Evolutionary conservation across 345 rosid genomes (phyloP), one percentile per base, ranked within the genome.

Genomic region (Corchorus olitorius): DNA sequence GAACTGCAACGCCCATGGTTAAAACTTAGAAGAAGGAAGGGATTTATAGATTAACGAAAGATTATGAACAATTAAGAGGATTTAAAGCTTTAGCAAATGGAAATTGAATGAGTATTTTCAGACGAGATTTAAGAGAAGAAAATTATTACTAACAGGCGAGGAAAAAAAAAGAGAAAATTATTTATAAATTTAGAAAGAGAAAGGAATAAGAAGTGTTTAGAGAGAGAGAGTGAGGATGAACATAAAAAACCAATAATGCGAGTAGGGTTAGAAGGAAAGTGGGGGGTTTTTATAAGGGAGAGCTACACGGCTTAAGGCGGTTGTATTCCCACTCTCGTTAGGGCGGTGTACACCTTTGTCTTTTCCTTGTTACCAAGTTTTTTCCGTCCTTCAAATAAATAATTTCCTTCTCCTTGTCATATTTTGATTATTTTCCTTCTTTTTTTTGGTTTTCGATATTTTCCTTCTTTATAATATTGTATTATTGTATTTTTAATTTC

Each of bases 1-100:
- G 82, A 79, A 93, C 86, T 1, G 90, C 98, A 2, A 86, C 91
- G 8, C 87, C 92, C 98, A 94, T 94, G 53, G 76, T 70, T 50
- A 10, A 0, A n/a, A n/a, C n/a, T n/a, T n/a, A 33, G 37, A 46
- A 17, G 5, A 5, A 62, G 19, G 22, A 14, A 4, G 22, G 15
- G 4, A 19, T 19, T 46, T 65, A 65, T 49, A 65, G 20, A 2
- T 20, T 20, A 46, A 41, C 3, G n/a, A n/a, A 0, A 9, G 0
- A 22, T 20, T 9, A 63, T 7, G 48, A 67, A 67, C 39, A 48
- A 67, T 46, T 7, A 19, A 20, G 54, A 22, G 55, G 48, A 13
- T 6, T 46, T 2, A 46, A 3, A 19, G n/a, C 27, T 2, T 22
- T 67, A 13, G 54, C 8, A 20, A 67, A 20, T 6, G n/a, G 35